Conservation (phyloP, 495 filamentous ascomycete species). For the Podospora appendiculata region DNA sequence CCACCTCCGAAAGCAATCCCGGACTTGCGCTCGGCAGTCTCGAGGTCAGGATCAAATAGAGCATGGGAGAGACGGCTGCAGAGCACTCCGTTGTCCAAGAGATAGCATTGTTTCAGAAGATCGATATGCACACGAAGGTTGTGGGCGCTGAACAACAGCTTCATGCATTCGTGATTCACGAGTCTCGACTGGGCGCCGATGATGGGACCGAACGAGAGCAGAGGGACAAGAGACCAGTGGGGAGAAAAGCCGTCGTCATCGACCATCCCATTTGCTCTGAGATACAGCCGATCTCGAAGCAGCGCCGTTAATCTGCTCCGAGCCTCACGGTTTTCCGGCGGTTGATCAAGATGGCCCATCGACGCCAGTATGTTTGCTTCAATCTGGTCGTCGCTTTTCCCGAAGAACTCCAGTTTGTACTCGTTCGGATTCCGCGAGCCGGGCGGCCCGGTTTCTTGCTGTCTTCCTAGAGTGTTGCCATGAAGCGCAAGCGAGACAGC, state of each 20-base stretch:
- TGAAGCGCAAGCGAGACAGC: slow-evolving; percentile 37
- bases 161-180: slow-evolving; percentile 69
- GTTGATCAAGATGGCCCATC: slow-evolving; percentile 35
- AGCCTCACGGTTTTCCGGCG: slow-evolving; percentile 10
- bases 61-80: slow-evolving; percentile 69
- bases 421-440: background rate
- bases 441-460: background rate
- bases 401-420: slow-evolving; percentile 37
- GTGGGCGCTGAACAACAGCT: slow-evolving; percentile 70
- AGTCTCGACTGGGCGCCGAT: slow-evolving; percentile 66
- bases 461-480: background rate
- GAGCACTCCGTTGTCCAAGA: slow-evolving; percentile 80
- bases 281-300: slow-evolving; percentile 21
- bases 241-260: slow-evolving; percentile 46
- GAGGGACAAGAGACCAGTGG: slow-evolving; percentile 61
- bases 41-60: slow-evolving; percentile 79
- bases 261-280: background rate
- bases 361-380: slow-evolving; percentile 42
- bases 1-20: slow-evolving; percentile 62
- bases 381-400: slow-evolving; percentile 41
- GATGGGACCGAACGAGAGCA: slow-evolving; percentile 68
- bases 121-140: slow-evolving; percentile 65
- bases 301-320: slow-evolving; percentile 25
- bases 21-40: slow-evolving; percentile 62
- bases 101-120: slow-evolving; percentile 70